phyloP scores from a whole-genome alignment of 805 yeast species.

The Zygotorulaspora sp. region DNA sequence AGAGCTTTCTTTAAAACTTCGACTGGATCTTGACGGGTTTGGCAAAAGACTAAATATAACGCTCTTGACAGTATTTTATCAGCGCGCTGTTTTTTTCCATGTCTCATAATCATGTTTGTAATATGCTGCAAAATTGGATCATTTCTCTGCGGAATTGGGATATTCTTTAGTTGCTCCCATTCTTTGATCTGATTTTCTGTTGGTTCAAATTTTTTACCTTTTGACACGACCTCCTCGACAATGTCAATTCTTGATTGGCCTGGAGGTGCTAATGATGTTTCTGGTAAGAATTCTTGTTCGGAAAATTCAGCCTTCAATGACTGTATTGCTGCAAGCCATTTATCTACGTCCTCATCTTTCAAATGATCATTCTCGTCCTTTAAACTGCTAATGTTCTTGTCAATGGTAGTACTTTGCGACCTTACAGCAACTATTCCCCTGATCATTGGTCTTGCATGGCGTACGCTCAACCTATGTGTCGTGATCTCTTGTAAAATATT shows the following conservation, averaged over 20 bases:
- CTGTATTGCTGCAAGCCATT: slow-evolving; percentile 41
- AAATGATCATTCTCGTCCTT: slow-evolving; percentile 4
- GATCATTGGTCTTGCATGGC: slow-evolving; percentile 1
- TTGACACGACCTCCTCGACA: slow-evolving; percentile 26
- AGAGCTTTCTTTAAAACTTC: slow-evolving; percentile 65
- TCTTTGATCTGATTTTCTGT: slow-evolving; percentile 60
- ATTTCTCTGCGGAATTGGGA: slow-evolving; percentile 53
- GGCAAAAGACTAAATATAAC: slow-evolving; percentile 56
- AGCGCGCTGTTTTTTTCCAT: slow-evolving; percentile 83
- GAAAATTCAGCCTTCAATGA: slow-evolving; percentile 38
- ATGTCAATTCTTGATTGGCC: slow-evolving; percentile 37
- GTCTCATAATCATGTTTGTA: slow-evolving; percentile 84
- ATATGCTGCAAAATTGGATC: slow-evolving; percentile 76
- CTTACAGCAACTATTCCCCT: slow-evolving; percentile 6
- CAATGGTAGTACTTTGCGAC: slow-evolving; percentile 7
- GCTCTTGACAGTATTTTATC: slow-evolving; percentile 70
- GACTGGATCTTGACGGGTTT: slow-evolving; percentile 76
- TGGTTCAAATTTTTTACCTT: slow-evolving; percentile 46
- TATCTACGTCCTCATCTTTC: slow-evolving; percentile 36
- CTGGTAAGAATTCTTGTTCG: slow-evolving; percentile 38
- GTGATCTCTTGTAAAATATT: background rate
- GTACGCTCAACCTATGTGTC: background rate
- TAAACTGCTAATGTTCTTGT: background rate
- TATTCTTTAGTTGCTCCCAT: slow-evolving; percentile 44
- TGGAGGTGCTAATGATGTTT: slow-evolving; percentile 40